These are phyloP conservation scores for Cryphonectria radicalis DNA, from an alignment of 2,329 filamentous ascomycete species.

Conservation along the genomic window DNA sequence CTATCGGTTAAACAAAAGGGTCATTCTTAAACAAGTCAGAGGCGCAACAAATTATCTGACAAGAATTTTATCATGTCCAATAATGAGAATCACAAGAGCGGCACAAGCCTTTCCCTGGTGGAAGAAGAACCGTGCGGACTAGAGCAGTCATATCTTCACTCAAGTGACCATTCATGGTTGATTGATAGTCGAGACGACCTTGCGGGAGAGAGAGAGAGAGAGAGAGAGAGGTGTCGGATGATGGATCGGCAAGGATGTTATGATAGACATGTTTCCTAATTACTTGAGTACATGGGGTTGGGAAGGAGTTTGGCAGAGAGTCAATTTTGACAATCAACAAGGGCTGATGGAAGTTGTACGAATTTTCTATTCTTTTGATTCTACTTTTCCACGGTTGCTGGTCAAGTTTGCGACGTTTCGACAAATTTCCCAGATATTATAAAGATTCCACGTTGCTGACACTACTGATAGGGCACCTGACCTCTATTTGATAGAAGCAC, in stretches of 20 bases:
- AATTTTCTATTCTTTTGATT: background rate
- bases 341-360: background rate
- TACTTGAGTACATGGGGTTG: background rate
- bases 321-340: background rate
- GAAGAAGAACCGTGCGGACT: background rate
- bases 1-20: background rate
- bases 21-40: background rate
- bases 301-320: background rate
- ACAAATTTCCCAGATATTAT: background rate
- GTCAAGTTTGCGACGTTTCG: background rate
- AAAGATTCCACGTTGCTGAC: background rate
- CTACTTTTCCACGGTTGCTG: background rate
- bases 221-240: background rate
- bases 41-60: background rate
- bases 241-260: background rate
- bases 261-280: too few species aligned
- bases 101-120: background rate
- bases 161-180: background rate
- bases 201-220: too few species aligned
- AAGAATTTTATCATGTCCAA: too few species aligned
- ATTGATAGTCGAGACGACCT: background rate
- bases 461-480: background rate
- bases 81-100: background rate
- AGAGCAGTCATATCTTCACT: background rate
- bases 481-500: background rate